These are phyloP conservation scores for Yamadazyma ubonensis DNA, from an alignment of 805 yeast species.

Conservation along the genomic window DNA sequence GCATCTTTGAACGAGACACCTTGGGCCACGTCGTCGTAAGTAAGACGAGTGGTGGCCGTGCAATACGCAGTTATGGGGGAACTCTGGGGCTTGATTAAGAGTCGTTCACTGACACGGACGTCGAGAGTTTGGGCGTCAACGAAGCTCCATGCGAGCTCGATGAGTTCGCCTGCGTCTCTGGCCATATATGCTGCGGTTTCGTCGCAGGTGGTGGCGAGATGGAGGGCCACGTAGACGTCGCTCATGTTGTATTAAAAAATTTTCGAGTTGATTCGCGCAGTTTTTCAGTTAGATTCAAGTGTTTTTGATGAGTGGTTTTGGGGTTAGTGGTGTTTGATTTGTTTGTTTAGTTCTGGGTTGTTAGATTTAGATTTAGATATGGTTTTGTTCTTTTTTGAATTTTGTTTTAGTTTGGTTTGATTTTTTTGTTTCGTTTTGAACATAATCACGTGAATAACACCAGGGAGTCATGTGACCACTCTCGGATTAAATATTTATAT, in stretches of 20 bases:
- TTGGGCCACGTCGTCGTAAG: constrained; percentile 59
- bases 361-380: too few species aligned
- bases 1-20: constrained; percentile 66
- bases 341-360: too few species aligned
- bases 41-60: constrained; percentile 49
- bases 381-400: too few species aligned
- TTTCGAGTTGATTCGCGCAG: too few species aligned
- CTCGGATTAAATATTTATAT: too few species aligned
- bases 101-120: constrained; percentile 41
- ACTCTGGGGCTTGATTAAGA: constrained; percentile 58
- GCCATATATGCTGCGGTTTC: constrained; percentile 53
- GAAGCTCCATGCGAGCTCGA: constrained; percentile 66
- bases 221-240: constrained; percentile 60
- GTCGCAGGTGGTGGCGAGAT: constrained; percentile 65
- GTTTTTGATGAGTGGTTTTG: too few species aligned
- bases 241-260: constrained; percentile 31
- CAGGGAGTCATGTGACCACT: too few species aligned
- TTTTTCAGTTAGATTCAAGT: too few species aligned
- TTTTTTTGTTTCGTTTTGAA: too few species aligned
- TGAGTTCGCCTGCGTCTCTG: constrained; percentile 66
- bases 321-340: neutral
- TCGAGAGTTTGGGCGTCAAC: constrained; percentile 54
- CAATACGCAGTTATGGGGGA: constrained; percentile 65
- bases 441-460: too few species aligned
- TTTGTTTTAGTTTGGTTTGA: too few species aligned